Percentiles rank a stretch among this genome's conserved stretches.
Conservation (phyloP, 495 filamentous ascomycete genomes). For the Beverwykella pulmonaria region DNA sequence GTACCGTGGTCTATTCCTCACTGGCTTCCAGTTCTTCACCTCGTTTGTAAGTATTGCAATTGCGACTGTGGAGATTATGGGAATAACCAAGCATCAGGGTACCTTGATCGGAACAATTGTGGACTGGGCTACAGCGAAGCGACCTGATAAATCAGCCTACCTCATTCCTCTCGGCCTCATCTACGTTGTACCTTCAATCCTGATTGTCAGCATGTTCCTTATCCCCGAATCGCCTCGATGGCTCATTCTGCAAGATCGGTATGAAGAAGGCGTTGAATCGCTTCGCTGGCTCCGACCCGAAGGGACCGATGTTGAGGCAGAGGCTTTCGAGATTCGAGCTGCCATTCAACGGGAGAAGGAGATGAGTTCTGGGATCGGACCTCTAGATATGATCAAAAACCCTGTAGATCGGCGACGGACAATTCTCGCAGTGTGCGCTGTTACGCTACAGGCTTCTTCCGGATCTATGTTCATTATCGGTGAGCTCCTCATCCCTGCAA, state of each 20-base stretch:
- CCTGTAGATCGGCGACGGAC: constrained; percentile 58
- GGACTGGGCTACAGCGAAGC: constrained; percentile 60
- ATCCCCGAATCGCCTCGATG: constrained; percentile 68
- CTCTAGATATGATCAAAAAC: constrained; percentile 59
- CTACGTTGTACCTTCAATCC: constrained; percentile 58
- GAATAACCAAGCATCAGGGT: constrained; percentile 28
- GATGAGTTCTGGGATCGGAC: constrained; percentile 47
- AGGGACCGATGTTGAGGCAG: constrained; percentile 49
- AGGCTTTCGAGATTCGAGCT: constrained; percentile 56
- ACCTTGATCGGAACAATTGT: constrained; percentile 64
- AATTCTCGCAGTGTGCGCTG: constrained; percentile 53
- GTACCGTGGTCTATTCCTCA: constrained; percentile 31
- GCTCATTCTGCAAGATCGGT: constrained; percentile 57
- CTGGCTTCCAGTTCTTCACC: constrained; percentile 35
- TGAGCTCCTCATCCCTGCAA: background rate
- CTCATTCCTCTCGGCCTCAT: constrained; percentile 63
- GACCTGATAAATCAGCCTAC: constrained; percentile 55
- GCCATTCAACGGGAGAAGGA: constrained; percentile 56
- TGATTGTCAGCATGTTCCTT: constrained; percentile 57
- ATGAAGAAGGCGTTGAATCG: constrained; percentile 54
- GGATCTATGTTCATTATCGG: constrained; percentile 64
- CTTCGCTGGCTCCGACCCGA: constrained; percentile 55
- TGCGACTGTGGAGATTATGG: background rate
- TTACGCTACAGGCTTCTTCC: constrained; percentile 61
- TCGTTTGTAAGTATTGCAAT: constrained; percentile 23